Percentiles rank a stretch among this genome's conserved stretches.
phyloP scores from a whole-genome alignment of 2,329 filamentous ascomycete species.

The Aspergillus sojae region DNA sequence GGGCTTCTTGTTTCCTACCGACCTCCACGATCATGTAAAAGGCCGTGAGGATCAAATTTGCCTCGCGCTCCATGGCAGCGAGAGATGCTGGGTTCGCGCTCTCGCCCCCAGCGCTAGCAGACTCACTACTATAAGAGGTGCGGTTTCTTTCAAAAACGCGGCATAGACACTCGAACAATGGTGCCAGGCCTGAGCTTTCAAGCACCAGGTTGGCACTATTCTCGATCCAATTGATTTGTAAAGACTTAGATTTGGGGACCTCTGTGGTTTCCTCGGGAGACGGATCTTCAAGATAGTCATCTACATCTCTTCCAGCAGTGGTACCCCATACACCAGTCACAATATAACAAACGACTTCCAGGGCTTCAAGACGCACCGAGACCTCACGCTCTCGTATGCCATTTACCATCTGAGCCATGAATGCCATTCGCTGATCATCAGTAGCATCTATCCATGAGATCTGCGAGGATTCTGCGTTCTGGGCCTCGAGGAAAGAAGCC shows the following conservation, averaged over 20 bases:
- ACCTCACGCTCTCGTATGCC: constrained; percentile 43
- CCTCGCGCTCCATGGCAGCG: constrained; percentile 42
- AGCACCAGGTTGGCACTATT: constrained; percentile 43
- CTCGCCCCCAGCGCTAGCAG: constrained; percentile 34
- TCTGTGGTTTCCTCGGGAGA: constrained; percentile 42
- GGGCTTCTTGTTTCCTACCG: constrained; percentile 39
- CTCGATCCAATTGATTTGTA: constrained; percentile 52
- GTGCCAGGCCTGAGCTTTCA: constrained; percentile 37
- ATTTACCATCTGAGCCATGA: constrained; percentile 42
- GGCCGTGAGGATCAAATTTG: constrained; percentile 46
- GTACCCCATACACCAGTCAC: constrained; percentile 71
- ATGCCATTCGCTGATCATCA: constrained; percentile 51
- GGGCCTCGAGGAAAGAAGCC: constrained; percentile 55
- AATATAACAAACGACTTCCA: constrained; percentile 54
- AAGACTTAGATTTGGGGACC: constrained; percentile 50
- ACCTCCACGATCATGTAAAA: constrained; percentile 48
- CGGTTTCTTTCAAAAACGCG: constrained; percentile 43
- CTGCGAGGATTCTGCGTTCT: constrained; percentile 39
- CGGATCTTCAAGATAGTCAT: constrained; percentile 34
- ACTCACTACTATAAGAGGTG: constrained; percentile 25
- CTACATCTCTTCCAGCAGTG: constrained; percentile 56
- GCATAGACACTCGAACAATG: constrained; percentile 42
- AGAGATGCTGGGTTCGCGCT: constrained; percentile 35
- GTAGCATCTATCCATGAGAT: constrained; percentile 69
- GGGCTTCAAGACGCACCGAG: constrained; percentile 45